These are phyloP conservation scores for Pterulicium gracile DNA, from an alignment of 1,284 basidiomycete species.

Conservation along the genomic window DNA sequence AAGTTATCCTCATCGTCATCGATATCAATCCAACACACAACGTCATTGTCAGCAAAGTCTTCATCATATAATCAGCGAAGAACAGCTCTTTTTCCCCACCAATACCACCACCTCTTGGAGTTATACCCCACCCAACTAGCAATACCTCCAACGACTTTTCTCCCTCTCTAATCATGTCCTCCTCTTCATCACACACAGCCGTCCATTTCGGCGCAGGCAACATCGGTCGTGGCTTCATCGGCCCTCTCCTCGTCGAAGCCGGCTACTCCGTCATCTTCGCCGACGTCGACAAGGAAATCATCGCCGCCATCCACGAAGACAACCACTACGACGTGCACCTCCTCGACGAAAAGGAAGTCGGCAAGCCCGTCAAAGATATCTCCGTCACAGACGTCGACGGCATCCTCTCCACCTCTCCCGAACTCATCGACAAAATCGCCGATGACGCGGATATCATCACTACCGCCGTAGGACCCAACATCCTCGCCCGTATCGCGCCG, in stretches of 20 bases:
- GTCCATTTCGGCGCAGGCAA: slow-evolving; percentile 28
- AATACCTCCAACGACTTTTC: too few relatives aligned
- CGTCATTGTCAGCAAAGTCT: too few relatives aligned
- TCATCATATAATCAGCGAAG: too few relatives aligned
- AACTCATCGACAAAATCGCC: slow-evolving; percentile 18
- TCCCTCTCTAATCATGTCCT: too few relatives aligned
- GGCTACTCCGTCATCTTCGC: slow-evolving; percentile 26
- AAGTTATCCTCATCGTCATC: too few relatives aligned
- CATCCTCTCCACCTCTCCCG: slow-evolving; percentile 19
- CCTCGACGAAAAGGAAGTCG: slow-evolving; percentile 11
- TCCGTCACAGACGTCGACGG: slow-evolving; percentile 24
- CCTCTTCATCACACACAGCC: slow-evolving; percentile 16
- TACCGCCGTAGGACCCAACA: slow-evolving; percentile 21
- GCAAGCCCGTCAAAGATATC: slow-evolving; percentile 14
- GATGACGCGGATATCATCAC: slow-evolving; percentile 23
- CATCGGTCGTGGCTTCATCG: slow-evolving; percentile 32
- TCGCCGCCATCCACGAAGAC: slow-evolving; percentile 15
- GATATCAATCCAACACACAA: too few relatives aligned
- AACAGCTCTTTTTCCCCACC: too few relatives aligned
- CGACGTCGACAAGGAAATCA: slow-evolving; percentile 15
- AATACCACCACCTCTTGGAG: too few relatives aligned
- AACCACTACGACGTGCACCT: slow-evolving; percentile 15
- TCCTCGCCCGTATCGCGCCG: slow-evolving; percentile 16
- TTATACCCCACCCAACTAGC: too few relatives aligned
- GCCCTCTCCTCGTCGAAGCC: slow-evolving; percentile 25